Evolutionary conservation across 2,329 filamentous ascomycete genomes (phyloP), one percentile per base, ranked within the genome.

Genomic region (Metarhizium rileyi): DNA sequence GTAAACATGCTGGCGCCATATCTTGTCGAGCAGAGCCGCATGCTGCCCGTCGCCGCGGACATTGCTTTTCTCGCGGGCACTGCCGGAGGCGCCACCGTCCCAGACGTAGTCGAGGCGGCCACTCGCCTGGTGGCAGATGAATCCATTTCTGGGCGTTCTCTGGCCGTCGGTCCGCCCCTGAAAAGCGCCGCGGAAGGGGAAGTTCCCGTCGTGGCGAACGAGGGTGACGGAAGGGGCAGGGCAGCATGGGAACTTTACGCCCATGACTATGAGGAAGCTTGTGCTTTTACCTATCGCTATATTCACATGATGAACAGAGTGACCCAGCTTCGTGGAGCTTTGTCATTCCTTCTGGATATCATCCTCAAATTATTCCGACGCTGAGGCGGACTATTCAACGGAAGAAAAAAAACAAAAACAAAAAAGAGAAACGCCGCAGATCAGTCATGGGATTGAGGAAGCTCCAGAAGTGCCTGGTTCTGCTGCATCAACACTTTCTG

Each of bases 1-100:
- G 68, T 84, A 52, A 87, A 86, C 59, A 70, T 85, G 58, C 62
- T 87, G n/a, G 76, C 74, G 51, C 83, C 83, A 0, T 86, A 85
- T 64, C 86, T 84, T 61, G 68, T 74, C 57, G 76, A 81, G 56
- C 83, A 79, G 14, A 77, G 80, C n/a, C 73, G 60, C 55, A 69
- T 69, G 64, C 56, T 86, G 42, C 61, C 83, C 4, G 65, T 71
- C 1, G 51, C 64, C 1, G 50, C 55, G 1, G 79, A 70, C 18
- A 69, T 76, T 26, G 52, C 74, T 2, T 51, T 83, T 16, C 69
- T 86, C 2, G 76, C 80, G 0, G 83, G 83, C 14, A 57, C 57
- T 12, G 60, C 64, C 1, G 75, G 70, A 2, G 67, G 75, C 53
- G 80, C 76, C 1, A 68, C 70, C 40, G 62, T 74, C 35, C 73